A percentile compares a stretch with the other conserved stretches of the same genome.
These are phyloP conservation scores for Marsdenia floribunda DNA, from an alignment of 257 asterid species.

Conservation along the genomic window DNA sequence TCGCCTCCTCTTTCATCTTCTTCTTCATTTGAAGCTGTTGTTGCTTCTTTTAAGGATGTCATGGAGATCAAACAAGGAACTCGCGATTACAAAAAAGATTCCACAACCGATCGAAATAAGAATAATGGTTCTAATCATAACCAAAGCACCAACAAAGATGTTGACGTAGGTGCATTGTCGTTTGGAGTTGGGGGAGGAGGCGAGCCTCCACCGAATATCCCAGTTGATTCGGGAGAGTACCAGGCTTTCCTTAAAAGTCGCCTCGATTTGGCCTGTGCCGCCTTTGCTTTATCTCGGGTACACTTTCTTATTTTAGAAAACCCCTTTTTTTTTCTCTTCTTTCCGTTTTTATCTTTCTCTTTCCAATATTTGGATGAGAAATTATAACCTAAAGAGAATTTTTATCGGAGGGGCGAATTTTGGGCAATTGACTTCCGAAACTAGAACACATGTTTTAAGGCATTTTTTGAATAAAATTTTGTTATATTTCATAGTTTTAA, in stretches of 20 bases:
- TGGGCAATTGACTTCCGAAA: not conserved
- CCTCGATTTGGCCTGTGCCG: constrained; percentile 88
- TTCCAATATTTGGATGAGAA: not conserved
- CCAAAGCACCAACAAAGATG: not conserved
- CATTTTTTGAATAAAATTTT: not conserved
- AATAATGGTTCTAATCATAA: not conserved
- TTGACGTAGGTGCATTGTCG: constrained; percentile 4
- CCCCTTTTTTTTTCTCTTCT: not conserved
- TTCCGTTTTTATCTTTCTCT: too few species aligned
- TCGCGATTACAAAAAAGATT: not conserved
- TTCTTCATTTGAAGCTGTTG: not conserved
- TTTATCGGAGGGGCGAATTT: not conserved
- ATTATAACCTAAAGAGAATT: not conserved
- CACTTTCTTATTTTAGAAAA: not conserved
- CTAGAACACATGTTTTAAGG: not conserved
- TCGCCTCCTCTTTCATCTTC: constrained; percentile 24
- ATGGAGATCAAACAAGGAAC: constrained; percentile 27
- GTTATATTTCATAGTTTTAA: not conserved
- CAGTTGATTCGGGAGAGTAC: constrained; percentile 51
- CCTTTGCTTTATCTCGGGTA: constrained; percentile 82
- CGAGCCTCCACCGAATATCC: constrained; percentile 31
- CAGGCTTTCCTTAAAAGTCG: constrained; percentile 71
- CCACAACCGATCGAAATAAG: constrained; percentile 4
- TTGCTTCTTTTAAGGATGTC: constrained; percentile 21
- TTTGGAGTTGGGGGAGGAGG: constrained; percentile 1